Conservation (phyloP, 208 protist genomes). For the Zelonia costaricensis region DNA sequence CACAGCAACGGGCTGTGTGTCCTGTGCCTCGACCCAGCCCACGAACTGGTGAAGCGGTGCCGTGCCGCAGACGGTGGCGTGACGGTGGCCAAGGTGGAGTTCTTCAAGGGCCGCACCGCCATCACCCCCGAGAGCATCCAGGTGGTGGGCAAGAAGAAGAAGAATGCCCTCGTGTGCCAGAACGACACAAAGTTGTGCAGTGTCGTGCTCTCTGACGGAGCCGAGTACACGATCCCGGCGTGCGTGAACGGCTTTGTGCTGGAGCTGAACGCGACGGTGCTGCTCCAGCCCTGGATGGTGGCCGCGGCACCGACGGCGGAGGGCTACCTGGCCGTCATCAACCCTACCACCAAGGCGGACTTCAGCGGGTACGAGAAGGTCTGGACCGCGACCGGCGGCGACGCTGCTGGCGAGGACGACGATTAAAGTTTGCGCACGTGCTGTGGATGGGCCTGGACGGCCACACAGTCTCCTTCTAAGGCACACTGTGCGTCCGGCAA, state of each 20-base stretch:
- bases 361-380: slow-evolving; percentile 53
- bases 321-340: slow-evolving; percentile 82
- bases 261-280: slow-evolving; percentile 70
- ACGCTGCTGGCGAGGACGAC: slow-evolving; percentile 51
- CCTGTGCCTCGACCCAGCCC: slow-evolving; percentile 72
- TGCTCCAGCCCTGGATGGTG: slow-evolving; percentile 59
- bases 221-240: slow-evolving; percentile 62
- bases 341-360: slow-evolving; percentile 55
- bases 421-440: too few species aligned
- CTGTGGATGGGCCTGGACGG: too few species aligned
- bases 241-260: slow-evolving; percentile 82
- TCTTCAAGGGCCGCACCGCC: slow-evolving; percentile 45
- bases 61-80: background rate
- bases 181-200: slow-evolving; percentile 77
- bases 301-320: slow-evolving; percentile 51
- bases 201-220: slow-evolving; percentile 50
- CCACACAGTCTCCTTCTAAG: too few species aligned
- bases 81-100: slow-evolving; percentile 22
- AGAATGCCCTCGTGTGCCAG: slow-evolving; percentile 80
- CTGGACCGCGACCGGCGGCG: slow-evolving; percentile 69
- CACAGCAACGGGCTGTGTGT: slow-evolving; percentile 89
- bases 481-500: too few species aligned
- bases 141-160: slow-evolving; percentile 85
- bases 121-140: slow-evolving; percentile 48
- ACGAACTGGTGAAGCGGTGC: slow-evolving; percentile 36